Base-by-base conservation (phyloP, 345 rosid species). In the Populus tremula region DNA sequence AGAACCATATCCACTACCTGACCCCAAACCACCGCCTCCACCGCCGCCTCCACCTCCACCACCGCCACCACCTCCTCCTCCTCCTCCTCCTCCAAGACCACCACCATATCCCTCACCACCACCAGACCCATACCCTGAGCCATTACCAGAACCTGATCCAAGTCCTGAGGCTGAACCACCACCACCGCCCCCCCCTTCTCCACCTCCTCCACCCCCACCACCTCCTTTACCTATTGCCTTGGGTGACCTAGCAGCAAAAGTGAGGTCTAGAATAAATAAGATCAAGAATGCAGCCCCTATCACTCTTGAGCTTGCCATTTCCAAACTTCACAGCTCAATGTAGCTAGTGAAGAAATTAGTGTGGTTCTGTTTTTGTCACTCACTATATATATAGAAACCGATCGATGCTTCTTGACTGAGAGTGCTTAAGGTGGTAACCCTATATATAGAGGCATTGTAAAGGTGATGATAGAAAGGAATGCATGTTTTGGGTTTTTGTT, bases 71-170 rank as follows among this genome's bases (percentile, higher is more conserved):
- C 74, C 63, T 0, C 69, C 69, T 0, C 76, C 69, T 3, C 69
- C 77, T 5, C 77, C 77, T 1, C 56, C 54, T 1, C 76, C 76
- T 2, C 76, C 77, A 7, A 47, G 72, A 2, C 36, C 77, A 2
- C 78, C 69, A 12, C 76, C 67, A 2, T 36, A 73, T 4, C 76
- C 81, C 1, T 63, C 71, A 36, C 81, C 81, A 67, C 64, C 66
- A 8, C 81, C 81, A 11, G 86, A 81, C 0, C 93, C 92, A 68
- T 79, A 74, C 2, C 92, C 92, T 5, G 86, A 81, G 5, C 90
- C 89, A 50, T 80, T 71, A 25, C 87, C 85, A 1, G 78, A 81
- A 33, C 84, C 84, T 31, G 67, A 79, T 1, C 84, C 85, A 50
- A 63, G 70, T 23, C 67, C 73, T 17, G 75, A 47, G 14, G 62